A percentile compares a stretch with the other conserved stretches of the same genome.
phyloP scores from a whole-genome alignment of 2,329 filamentous ascomycete species.

The Ophiosphaerella korrae region DNA sequence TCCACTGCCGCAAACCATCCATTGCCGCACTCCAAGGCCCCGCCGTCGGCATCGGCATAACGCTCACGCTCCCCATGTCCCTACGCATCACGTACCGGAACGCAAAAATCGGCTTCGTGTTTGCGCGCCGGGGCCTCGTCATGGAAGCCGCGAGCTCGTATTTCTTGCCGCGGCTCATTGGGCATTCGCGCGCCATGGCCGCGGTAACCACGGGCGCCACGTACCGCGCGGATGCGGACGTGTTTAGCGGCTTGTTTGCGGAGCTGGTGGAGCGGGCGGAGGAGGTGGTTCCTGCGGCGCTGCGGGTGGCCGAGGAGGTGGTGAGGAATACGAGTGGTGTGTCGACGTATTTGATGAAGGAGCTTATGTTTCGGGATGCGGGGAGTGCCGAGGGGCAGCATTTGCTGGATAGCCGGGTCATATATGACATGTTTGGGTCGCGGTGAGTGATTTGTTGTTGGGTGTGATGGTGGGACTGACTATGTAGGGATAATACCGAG shows the following conservation, averaged over 20 bases:
- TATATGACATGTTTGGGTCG: conserved; percentile 64
- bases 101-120: conserved; percentile 76
- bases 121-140: conserved; percentile 69
- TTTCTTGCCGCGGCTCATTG: conserved; percentile 73
- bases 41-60: conserved; percentile 64
- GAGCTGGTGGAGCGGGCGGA: conserved; percentile 64
- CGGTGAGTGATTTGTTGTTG: conserved; percentile 37
- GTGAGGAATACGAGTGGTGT: conserved; percentile 69
- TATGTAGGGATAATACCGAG: conserved; percentile 65
- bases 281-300: conserved; percentile 66
- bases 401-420: conserved; percentile 69
- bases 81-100: conserved; percentile 59
- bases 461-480: conserved; percentile 4
- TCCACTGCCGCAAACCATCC: conserved; percentile 62
- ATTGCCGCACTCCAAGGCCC: conserved; percentile 62
- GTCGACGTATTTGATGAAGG: conserved; percentile 69
- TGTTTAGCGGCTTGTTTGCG: conserved; percentile 67
- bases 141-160: conserved; percentile 75
- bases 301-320: conserved; percentile 70
- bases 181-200: conserved; percentile 66
- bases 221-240: conserved; percentile 56
- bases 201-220: conserved; percentile 70
- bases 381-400: conserved; percentile 70
- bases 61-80: conserved; percentile 62
- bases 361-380: conserved; percentile 68